phyloP scores from a whole-genome alignment of 257 asterid species.

The Osmanthus fragrans region DNA sequence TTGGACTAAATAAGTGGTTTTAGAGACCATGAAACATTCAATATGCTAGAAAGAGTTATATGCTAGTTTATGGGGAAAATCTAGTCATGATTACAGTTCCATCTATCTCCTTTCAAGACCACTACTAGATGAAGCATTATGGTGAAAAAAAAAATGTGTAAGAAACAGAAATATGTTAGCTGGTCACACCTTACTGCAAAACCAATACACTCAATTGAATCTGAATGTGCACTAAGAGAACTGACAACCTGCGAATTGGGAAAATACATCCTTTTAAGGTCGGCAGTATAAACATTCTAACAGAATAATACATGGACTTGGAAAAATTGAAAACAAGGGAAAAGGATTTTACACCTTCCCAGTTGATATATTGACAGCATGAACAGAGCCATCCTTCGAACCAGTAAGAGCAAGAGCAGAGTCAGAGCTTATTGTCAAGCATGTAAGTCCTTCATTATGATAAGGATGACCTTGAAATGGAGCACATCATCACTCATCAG shows the following conservation, averaged over 20 bases:
- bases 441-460: conserved; percentile 80
- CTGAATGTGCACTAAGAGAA: conserved; percentile 72
- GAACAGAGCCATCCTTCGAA: conserved; percentile 71
- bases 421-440: conserved; percentile 78
- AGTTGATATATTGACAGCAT: conserved; percentile 68
- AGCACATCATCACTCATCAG: conserved; percentile 14
- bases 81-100: background rate
- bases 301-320: background rate
- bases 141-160: background rate
- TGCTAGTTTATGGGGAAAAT: background rate
- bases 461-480: conserved; percentile 65
- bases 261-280: conserved; percentile 13
- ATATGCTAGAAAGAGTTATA: background rate
- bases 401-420: conserved; percentile 82
- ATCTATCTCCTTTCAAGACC: conserved; percentile 3
- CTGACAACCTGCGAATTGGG: conserved; percentile 64
- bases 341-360: conserved; percentile 54
- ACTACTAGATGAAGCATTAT: background rate
- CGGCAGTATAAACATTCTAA: conserved; percentile 3
- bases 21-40: conserved; percentile 20
- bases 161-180: conserved; percentile 16
- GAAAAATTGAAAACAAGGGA: conserved; percentile 4
- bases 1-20: conserved; percentile 21
- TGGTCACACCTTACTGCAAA: conserved; percentile 67
- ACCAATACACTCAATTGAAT: conserved; percentile 83